Evolutionary conservation across 768 basidiomycete genomes (phyloP), one percentile per base, ranked within the genome.

Genomic region (Suillus sp.): DNA sequence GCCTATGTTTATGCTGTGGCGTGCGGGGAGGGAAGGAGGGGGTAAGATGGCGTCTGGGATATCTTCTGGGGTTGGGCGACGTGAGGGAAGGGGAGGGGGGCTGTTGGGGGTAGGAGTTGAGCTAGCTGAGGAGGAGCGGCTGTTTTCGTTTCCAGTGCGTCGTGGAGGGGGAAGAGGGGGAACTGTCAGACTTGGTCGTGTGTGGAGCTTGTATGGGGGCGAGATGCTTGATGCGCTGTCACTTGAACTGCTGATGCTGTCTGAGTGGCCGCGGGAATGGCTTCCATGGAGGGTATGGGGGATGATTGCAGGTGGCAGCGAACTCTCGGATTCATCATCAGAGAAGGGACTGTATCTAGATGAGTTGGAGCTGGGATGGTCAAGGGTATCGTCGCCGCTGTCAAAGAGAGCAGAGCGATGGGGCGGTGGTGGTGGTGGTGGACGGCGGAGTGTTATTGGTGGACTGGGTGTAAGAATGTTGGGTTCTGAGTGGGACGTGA

Each of bases 81-180:
- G 74, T 32, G 83, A 75, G 10, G 83, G 83, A 10, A 86, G 81
- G 25, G 80, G 80, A 32, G 75, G 77, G 20, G 74, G 69, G 16
- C 64, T 71, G 1, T 67, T 60, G 20, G 67, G 64, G 45, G 72
- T 65, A 20, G 68, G 61, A 8, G 69, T 68, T 20, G 70, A 53
- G 30, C 18, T 57, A 30, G 50, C 6, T 8, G 65, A 53, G 9
- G 51, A 2, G 0, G 70, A 63, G 1, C 59, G 20, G 38, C 32
- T 42, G 27, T 43, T 37, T n/a, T 48, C 3, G 13, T 63, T 30
- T 14, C 62, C 60, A 16, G 64, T 64, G 1, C 53, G 53, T 22
- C 67, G 70, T 20, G 64, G 70, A 25, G 68, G 70, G 20, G 72
- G 71, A 32, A 62, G 66, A 0, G 74, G 71, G 13, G 67, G 74